Conservation (phyloP, 306 rosid genomes). For the Castanea crenata region DNA sequence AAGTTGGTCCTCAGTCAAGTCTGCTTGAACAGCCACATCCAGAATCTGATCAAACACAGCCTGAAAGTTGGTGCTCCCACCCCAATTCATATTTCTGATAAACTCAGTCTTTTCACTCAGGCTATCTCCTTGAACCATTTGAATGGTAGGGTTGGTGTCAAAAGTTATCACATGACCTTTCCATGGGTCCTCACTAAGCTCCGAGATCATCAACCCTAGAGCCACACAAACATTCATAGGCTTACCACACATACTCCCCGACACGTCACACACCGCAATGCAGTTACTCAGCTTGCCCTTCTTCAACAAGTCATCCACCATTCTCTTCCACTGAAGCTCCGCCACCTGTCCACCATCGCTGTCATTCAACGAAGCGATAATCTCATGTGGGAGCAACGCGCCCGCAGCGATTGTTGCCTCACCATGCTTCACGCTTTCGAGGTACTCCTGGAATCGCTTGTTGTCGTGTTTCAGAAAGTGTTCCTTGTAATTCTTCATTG, state of each 20-base stretch:
- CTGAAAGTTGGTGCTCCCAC: constrained; percentile 47
- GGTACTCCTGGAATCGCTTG: constrained; percentile 44
- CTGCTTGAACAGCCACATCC: constrained; percentile 55
- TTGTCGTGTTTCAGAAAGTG: constrained; percentile 53
- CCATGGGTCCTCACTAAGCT: no score
- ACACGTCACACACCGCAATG: constrained; percentile 58
- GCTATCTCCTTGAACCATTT: constrained; percentile 46
- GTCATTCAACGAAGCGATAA: constrained; percentile 20
- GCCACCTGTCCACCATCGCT: no score
- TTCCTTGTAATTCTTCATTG: constrained; percentile 48
- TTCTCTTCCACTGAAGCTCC: no score
- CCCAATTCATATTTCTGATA: constrained; percentile 33
- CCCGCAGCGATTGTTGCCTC: constrained; percentile 52
- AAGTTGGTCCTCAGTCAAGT: constrained; percentile 49
- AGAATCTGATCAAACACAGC: constrained; percentile 55
- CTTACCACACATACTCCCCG: constrained; percentile 42
- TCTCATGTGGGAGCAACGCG: constrained; percentile 66
- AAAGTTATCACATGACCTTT: constrained; percentile 57
- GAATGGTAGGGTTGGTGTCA: constrained; percentile 42
- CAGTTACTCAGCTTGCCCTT: constrained; percentile 49
- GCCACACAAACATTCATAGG: constrained; percentile 42
- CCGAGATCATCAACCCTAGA: no score
- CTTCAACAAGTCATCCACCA: constrained; percentile 2
- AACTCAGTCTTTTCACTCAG: constrained; percentile 38
- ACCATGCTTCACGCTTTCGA: constrained; percentile 41